phyloP scores from a whole-genome alignment of 73 alveolate species.

The Paramecium pentaurelia region DNA sequence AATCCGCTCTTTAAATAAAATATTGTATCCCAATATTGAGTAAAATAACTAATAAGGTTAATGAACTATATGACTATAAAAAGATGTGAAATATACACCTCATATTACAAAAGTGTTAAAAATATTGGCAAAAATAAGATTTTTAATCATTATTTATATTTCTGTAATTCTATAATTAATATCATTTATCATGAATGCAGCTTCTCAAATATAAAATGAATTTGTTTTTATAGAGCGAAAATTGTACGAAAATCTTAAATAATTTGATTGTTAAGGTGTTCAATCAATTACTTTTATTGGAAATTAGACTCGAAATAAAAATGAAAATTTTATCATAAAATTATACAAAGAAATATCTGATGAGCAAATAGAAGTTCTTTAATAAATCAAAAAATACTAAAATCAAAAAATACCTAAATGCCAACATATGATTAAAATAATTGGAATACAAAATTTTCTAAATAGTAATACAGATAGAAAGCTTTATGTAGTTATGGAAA shows the following conservation, averaged over 20 bases:
- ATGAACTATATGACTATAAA: no score
- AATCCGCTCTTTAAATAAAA: no score
- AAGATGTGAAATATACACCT: no score
- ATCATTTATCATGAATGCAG: no score
- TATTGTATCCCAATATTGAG: no score
- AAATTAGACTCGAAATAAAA: neutral
- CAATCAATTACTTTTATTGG: neutral
- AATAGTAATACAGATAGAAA: neutral
- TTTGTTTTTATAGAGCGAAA: neutral
- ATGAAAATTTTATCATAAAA: neutral
- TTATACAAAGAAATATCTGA: neutral
- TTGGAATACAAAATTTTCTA: neutral
- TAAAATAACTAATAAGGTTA: no score
- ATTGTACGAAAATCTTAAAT: neutral
- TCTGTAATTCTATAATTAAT: no score
- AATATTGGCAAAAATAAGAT: no score
- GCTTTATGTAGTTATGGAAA: neutral
- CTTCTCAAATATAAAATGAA: no score
- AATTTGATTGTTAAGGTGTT: neutral
- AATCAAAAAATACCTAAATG: neutral
- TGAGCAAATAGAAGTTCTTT: neutral
- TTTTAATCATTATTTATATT: no score
- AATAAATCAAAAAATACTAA: neutral
- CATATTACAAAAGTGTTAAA: no score
- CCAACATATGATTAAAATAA: neutral